Evolutionary conservation across 768 basidiomycete species (phyloP).

Genomic region (Leucocoprinus sp.): DNA sequence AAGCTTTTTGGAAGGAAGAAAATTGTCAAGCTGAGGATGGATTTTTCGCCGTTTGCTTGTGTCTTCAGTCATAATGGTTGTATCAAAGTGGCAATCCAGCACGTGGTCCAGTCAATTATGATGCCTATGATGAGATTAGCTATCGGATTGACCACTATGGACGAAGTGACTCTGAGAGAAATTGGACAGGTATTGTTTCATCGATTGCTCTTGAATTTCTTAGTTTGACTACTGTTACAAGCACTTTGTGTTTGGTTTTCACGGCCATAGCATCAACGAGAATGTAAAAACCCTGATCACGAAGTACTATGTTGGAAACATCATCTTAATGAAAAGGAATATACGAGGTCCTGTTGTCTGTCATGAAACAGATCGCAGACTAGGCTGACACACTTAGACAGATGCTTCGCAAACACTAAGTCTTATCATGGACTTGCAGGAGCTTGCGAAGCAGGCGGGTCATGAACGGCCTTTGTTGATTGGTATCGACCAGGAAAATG

Average conservation of each 20-base stretch:
- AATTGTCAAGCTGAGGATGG: neutral
- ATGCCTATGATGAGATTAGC: too few species aligned
- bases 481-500: slow-evolving; percentile 71
- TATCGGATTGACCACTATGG: slow-evolving; percentile 18
- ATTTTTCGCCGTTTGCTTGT: slow-evolving; percentile 5
- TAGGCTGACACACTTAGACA: slow-evolving; percentile 15
- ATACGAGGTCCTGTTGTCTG: slow-evolving; percentile 33
- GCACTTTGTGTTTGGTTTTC: slow-evolving; percentile 71
- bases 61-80: neutral
- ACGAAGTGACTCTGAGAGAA: slow-evolving; percentile 31
- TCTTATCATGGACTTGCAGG: slow-evolving; percentile 44
- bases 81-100: neutral
- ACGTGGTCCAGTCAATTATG: neutral
- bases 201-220: neutral
- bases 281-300: slow-evolving; percentile 48
- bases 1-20: neutral
- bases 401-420: slow-evolving; percentile 42
- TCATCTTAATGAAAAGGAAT: slow-evolving; percentile 67
- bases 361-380: neutral
- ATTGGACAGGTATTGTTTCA: slow-evolving; percentile 18
- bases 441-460: slow-evolving; percentile 46
- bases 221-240: slow-evolving; percentile 16
- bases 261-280: slow-evolving; percentile 42
- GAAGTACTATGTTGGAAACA: slow-evolving; percentile 57
- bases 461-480: slow-evolving; percentile 52